Evolutionary conservation across 495 filamentous ascomycete species (phyloP).

Genomic region (Neurospora sp.): DNA sequence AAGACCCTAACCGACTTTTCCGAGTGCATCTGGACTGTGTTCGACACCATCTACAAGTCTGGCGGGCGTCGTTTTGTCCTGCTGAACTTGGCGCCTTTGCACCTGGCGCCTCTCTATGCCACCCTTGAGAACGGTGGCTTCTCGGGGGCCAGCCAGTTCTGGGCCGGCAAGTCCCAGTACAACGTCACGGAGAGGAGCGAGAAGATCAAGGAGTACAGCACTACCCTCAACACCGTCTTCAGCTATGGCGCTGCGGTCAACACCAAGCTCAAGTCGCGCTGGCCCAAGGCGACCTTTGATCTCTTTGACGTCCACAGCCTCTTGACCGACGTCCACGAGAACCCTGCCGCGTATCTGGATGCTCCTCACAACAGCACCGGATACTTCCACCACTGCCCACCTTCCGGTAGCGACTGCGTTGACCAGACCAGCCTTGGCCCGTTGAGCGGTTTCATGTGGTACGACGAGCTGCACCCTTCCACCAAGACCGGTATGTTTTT

Average conservation of each 20-base stretch:
- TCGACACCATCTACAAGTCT: conserved; percentile 50
- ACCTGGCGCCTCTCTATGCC: conserved; percentile 52
- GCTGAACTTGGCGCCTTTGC: conserved; percentile 53
- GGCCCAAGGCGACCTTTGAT: conserved; percentile 50
- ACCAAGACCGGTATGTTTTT: conserved; percentile 39
- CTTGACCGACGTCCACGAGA: conserved; percentile 51
- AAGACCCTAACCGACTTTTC: conserved; percentile 52
- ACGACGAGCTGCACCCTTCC: conserved; percentile 60
- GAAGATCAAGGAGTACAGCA: conserved; percentile 54
- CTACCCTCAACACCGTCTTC: conserved; percentile 50
- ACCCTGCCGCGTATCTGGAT: conserved; percentile 49
- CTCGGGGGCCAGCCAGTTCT: conserved; percentile 42
- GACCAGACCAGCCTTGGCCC: conserved; percentile 23
- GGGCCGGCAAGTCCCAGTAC: conserved; percentile 43
- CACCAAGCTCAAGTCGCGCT: conserved; percentile 39
- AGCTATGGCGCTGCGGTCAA: conserved; percentile 51
- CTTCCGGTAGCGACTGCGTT: conserved; percentile 18
- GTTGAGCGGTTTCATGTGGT: conserved; percentile 36
- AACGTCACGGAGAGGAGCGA: conserved; percentile 36
- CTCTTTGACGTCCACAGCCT: conserved; percentile 55
- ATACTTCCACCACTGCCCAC: conserved; percentile 41
- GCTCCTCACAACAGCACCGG: conserved; percentile 54
- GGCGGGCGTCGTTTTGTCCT: conserved; percentile 62
- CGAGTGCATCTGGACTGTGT: conserved; percentile 50
- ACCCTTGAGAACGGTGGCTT: conserved; percentile 37